Evolutionary conservation across 1,284 basidiomycete genomes (phyloP), one percentile per base, ranked within the genome.

Genomic region (Ustilago shanxiensis): DNA sequence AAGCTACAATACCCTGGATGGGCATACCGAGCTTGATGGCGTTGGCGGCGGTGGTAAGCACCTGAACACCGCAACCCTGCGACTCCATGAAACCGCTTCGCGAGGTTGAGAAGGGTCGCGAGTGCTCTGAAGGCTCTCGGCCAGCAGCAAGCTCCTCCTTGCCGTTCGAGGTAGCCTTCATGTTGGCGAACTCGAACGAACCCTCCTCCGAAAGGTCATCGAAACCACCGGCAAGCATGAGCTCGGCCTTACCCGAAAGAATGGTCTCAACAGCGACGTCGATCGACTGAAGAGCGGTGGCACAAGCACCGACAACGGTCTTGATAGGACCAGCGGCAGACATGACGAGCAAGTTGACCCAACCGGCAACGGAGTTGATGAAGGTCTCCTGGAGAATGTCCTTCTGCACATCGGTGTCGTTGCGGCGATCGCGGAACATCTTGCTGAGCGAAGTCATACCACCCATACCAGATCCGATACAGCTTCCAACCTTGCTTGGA

Each of bases 181-280:
- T 99, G 89, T 98, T 98, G 65, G 95, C 96, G 87, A 87, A 87
- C 88, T 98, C 95, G 87, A 91, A 96, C 20, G 95, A 96, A 24
- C 95, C 95, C 87, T 98, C 95, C 87, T 99, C 97, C 80, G 93
- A 93, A 86, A 98, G 91, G 87, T 99, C 97, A 85, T 99, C 97
- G 88, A 95, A 98, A 67, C 96, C 97, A 88, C 97, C 97, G 49
- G 96, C 93, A 75, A 99, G 92, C 97, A 99, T 99, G 85, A 99
- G 91, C 89, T 98, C 98, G 55, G 96, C 96, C 87, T 99, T 99
- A 81, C 95, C 94, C 5, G 92, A 92, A 47, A 97, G 87, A 74
- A 99, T 92, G 0, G 94, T 94, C 85, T 99, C 97, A 82, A 93
- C 93, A n/a, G 95, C 96, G 79, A 99, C 98, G 87, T 98, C 96